These are phyloP conservation scores for Claviceps purpurea DNA, from an alignment of 2,329 filamentous ascomycete genomes.

Conservation along the genomic window DNA sequence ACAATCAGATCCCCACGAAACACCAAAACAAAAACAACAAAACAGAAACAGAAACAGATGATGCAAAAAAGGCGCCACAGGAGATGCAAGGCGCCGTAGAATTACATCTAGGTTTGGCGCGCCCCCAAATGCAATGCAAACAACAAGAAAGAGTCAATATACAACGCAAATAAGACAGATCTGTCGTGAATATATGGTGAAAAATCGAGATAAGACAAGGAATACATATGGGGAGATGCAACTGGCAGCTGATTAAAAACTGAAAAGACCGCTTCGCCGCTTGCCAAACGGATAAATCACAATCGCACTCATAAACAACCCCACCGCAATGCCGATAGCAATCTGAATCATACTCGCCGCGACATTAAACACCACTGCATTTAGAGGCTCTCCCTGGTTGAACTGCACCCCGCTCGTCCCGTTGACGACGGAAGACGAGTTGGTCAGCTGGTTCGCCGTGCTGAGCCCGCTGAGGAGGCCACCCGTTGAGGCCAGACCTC, in stretches of 20 bases:
- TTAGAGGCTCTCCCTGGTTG: slow-evolving; percentile 12
- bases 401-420: slow-evolving; percentile 19
- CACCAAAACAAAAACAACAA: too few relatives aligned
- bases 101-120: too few relatives aligned
- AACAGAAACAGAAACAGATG: too few relatives aligned
- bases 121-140: too few relatives aligned
- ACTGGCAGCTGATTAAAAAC: slow-evolving; percentile 20
- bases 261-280: slow-evolving; percentile 35
- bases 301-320: slow-evolving; percentile 34
- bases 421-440: slow-evolving; percentile 21
- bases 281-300: slow-evolving; percentile 37
- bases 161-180: too few relatives aligned
- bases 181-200: too few relatives aligned
- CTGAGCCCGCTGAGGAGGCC: slow-evolving; percentile 31
- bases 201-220: not conserved
- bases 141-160: too few relatives aligned
- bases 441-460: slow-evolving; percentile 30
- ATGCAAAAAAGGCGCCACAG: too few relatives aligned
- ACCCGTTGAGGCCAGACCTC: slow-evolving; percentile 32
- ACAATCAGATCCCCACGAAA: too few relatives aligned
- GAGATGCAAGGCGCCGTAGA: too few relatives aligned
- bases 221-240: too few relatives aligned
- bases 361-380: slow-evolving; percentile 30
- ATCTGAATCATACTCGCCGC: slow-evolving; percentile 39
- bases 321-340: slow-evolving; percentile 37